Conservation (phyloP, 192 early-diverging fungal species). For the Coemansia sp. region DNA sequence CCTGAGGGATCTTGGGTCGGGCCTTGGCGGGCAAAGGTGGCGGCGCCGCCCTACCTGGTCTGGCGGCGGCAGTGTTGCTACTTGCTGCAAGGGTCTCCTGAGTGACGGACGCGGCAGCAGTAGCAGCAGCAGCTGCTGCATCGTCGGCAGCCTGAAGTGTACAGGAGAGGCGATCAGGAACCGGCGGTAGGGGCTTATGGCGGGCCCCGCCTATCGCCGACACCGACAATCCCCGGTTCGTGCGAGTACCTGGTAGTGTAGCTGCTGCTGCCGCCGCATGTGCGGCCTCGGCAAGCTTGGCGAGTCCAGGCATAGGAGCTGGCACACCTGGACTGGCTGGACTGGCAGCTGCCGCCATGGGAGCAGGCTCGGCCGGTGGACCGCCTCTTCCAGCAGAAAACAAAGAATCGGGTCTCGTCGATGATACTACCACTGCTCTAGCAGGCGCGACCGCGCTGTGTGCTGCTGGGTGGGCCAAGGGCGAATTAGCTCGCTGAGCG, state of each 20-base stretch:
- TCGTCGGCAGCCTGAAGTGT: slow-evolving; percentile 31
- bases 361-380: background rate
- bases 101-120: background rate
- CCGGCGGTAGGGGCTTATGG: slow-evolving; percentile 30
- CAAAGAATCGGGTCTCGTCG: slow-evolving; percentile 1
- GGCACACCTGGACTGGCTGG: background rate
- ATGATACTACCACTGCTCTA: background rate
- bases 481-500: background rate
- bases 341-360: background rate
- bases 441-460: background rate
- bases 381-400: background rate
- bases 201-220: background rate
- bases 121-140: background rate
- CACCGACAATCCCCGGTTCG: background rate
- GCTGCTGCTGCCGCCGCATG: slow-evolving; percentile 20
- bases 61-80: background rate
- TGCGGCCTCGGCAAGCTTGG: slow-evolving; percentile 23
- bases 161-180: slow-evolving; percentile 38
- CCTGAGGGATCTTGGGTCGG: slow-evolving; percentile 33
- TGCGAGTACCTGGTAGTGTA: slow-evolving; percentile 3
- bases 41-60: slow-evolving; percentile 7
- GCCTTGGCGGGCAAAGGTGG: slow-evolving; percentile 38
- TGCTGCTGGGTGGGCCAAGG: background rate
- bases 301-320: slow-evolving; percentile 19
- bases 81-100: background rate